Conservation (phyloP, 83 land plant species). For the Thuja plicata region DNA sequence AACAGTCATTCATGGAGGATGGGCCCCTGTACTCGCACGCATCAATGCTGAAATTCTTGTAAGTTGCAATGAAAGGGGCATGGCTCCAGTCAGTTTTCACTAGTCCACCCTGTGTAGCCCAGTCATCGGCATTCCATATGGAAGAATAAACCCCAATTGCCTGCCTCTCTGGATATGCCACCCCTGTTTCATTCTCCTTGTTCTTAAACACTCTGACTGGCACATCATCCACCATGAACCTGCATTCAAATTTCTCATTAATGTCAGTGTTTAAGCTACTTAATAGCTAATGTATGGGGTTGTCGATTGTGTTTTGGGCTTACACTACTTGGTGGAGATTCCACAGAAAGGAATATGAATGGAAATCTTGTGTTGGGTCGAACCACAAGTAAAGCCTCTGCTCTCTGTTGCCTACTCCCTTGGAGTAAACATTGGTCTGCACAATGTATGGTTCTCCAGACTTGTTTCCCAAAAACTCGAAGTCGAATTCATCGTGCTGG, state of each 20-base stretch:
- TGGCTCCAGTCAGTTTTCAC: constrained; percentile 58
- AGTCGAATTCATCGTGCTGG: constrained; percentile 45
- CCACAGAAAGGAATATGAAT: constrained; percentile 50
- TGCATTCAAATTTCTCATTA: not conserved
- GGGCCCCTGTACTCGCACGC: constrained; percentile 30
- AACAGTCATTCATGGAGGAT: too few relatives aligned
- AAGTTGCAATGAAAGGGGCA: constrained; percentile 40
- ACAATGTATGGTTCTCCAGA: constrained; percentile 59
- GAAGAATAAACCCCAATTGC: constrained; percentile 40
- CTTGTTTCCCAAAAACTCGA: constrained; percentile 52
- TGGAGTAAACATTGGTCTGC: constrained; percentile 48
- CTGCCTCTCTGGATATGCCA: constrained; percentile 32
- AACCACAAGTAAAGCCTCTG: constrained; percentile 50
- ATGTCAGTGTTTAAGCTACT: not conserved
- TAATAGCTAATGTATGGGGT: not conserved
- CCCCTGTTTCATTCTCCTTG: constrained; percentile 21
- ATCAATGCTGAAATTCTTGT: constrained; percentile 33
- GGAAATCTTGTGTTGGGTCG: constrained; percentile 47
- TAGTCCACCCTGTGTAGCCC: constrained; percentile 56
- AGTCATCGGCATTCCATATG: constrained; percentile 57
- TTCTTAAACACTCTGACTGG: constrained; percentile 39
- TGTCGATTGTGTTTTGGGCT: not conserved
- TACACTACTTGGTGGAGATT: constrained; percentile 34
- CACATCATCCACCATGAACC: constrained; percentile 43
- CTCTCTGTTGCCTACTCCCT: constrained; percentile 49